phyloP scores from a whole-genome alignment of 441 rosid genomes.

The Populus hybrid region DNA sequence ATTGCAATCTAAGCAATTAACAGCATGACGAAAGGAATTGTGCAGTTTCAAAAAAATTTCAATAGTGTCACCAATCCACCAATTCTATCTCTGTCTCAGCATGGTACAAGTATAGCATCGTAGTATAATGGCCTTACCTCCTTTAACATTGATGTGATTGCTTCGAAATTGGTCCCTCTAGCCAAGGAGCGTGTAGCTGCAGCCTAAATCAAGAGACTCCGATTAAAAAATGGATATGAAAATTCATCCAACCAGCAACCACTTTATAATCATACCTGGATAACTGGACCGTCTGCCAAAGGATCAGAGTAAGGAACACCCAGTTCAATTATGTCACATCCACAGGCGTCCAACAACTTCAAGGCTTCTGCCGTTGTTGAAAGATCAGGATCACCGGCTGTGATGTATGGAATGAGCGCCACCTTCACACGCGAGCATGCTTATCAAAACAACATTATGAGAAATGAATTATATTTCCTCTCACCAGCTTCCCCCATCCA shows the following conservation, averaged over 20 bases:
- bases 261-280: constrained; percentile 53
- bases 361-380: constrained; percentile 86
- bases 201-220: constrained; percentile 49
- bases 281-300: constrained; percentile 94
- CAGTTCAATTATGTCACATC: constrained; percentile 89
- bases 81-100: not conserved
- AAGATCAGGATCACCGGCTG: constrained; percentile 97
- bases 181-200: constrained; percentile 91
- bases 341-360: constrained; percentile 82
- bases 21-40: not conserved
- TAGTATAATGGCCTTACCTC: constrained; percentile 47
- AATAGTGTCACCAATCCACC: not conserved
- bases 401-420: constrained; percentile 88
- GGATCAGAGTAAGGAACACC: constrained; percentile 98
- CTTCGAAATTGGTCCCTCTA: constrained; percentile 76
- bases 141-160: constrained; percentile 70
- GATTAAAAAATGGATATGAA: constrained; percentile 1
- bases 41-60: not conserved
- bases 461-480: not conserved
- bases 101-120: not conserved
- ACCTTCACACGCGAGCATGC: constrained; percentile 45
- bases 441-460: constrained; percentile 13
- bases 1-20: not conserved
- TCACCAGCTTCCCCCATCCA: not conserved
- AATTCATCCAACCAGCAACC: not conserved